Percentiles rank a stretch among this genome's conserved stretches.
Evolutionary conservation across 352 stramenopile genomes (phyloP).

Genomic region (Phytophthora lateralis): DNA sequence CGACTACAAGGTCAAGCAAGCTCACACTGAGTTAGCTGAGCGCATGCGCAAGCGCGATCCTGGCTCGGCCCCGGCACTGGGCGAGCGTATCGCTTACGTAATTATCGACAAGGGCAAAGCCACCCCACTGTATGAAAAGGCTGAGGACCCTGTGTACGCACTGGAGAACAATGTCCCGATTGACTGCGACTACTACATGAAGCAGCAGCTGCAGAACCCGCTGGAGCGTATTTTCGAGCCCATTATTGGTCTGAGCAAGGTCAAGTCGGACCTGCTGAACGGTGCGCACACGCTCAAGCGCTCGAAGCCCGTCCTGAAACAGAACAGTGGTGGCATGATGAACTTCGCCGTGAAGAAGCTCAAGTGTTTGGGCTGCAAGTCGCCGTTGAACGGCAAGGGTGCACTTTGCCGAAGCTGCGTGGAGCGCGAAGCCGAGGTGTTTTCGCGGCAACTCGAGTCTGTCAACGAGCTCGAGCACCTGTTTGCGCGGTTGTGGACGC

Average conservation of each 20-base stretch:
- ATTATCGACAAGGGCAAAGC: conserved; percentile 98
- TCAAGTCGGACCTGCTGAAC: conserved; percentile 92
- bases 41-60: conserved; percentile 98
- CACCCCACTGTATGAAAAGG: conserved; percentile 96
- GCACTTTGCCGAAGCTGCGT: conserved; percentile 95
- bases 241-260: conserved; percentile 95
- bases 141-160: conserved; percentile 98
- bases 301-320: conserved; percentile 95
- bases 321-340: conserved; percentile 98
- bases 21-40: conserved; percentile 98
- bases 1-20: conserved; percentile 99
- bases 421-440: conserved; percentile 94
- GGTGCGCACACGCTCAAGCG: conserved; percentile 98
- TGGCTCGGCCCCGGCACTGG: conserved; percentile 96
- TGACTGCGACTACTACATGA: conserved; percentile 99
- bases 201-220: conserved; percentile 98
- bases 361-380: conserved; percentile 98
- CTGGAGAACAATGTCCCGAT: conserved; percentile 99
- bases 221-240: conserved; percentile 98
- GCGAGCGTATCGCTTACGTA: conserved; percentile 99
- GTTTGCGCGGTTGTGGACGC: conserved; percentile 97
- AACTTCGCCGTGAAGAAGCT: conserved; percentile 98
- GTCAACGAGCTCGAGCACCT: conserved; percentile 94
- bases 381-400: conserved; percentile 87
- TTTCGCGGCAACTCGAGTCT: conserved; percentile 93